phyloP scores from a whole-genome alignment of 129 eudicot species.

The Chrysanthemum makinoi region DNA sequence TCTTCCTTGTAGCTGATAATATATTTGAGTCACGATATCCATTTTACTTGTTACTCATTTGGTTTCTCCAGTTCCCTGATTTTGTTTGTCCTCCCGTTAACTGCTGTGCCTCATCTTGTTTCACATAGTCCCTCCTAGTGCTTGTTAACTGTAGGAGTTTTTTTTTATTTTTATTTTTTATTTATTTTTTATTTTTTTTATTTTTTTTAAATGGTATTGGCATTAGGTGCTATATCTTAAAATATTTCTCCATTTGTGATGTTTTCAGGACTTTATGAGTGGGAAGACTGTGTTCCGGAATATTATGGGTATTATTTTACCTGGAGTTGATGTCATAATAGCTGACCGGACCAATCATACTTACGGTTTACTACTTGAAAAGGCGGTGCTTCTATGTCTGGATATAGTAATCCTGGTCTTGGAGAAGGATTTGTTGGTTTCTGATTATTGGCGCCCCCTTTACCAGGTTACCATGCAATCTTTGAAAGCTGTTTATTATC shows the following conservation, averaged over 20 bases:
- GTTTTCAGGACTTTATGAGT: slow-evolving; percentile 94
- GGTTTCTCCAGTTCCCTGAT: neutral
- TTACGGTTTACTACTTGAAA: slow-evolving; percentile 80
- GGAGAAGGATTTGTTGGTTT: slow-evolving; percentile 73
- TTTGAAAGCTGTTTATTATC: neutral
- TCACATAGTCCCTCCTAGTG: neutral
- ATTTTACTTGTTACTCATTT: slow-evolving; percentile 1
- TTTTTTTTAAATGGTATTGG: no score
- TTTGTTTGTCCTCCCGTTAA: neutral
- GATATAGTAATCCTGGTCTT: slow-evolving; percentile 71
- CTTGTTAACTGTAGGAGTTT: neutral
- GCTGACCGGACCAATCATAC: slow-evolving; percentile 76
- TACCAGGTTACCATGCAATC: slow-evolving; percentile 60
- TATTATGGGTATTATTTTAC: slow-evolving; percentile 80
- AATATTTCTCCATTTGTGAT: slow-evolving; percentile 11
- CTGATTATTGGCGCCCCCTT: slow-evolving; percentile 92
- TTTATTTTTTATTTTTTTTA: no score
- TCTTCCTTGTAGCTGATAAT: neutral
- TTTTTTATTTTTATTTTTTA: no score
- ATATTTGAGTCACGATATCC: neutral
- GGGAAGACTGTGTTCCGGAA: slow-evolving; percentile 86
- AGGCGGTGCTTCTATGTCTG: slow-evolving; percentile 71
- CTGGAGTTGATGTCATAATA: slow-evolving; percentile 80
- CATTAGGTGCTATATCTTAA: neutral
- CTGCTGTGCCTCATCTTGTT: neutral